Percentiles rank a stretch among this genome's conserved stretches.
phyloP scores from a whole-genome alignment of 805 yeast genomes.

The Lipomyces starkeyi region DNA sequence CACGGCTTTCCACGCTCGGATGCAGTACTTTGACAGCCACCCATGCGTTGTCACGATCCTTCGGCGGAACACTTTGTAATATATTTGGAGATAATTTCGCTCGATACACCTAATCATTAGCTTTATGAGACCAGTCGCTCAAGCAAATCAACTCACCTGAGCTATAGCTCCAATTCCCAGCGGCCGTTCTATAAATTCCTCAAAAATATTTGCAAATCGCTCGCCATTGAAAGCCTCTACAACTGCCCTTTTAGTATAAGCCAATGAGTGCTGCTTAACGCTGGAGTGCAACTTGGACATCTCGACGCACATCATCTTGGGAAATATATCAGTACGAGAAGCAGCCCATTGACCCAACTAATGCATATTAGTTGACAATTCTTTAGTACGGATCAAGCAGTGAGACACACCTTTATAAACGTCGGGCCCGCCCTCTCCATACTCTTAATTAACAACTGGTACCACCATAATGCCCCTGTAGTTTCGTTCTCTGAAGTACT shows the following conservation, averaged over 20 bases:
- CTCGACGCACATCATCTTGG: slow-evolving; percentile 76
- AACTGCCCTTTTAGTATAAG: slow-evolving; percentile 63
- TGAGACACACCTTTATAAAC: slow-evolving; percentile 51
- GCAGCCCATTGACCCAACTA: slow-evolving; percentile 99
- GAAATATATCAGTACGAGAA: slow-evolving; percentile 90
- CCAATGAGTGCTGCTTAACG: slow-evolving; percentile 73
- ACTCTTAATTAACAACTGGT: slow-evolving; percentile 61
- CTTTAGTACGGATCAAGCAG: slow-evolving; percentile 11
- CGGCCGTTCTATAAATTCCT: slow-evolving; percentile 74
- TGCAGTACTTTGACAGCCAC: slow-evolving; percentile 94
- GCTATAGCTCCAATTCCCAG: slow-evolving; percentile 99
- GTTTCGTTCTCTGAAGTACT: slow-evolving; percentile 50
- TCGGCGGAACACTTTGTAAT: slow-evolving; percentile 30
- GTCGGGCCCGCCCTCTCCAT: slow-evolving; percentile 92
- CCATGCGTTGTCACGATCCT: slow-evolving; percentile 43
- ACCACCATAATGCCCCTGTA: slow-evolving; percentile 76
- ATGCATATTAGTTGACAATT: slow-evolving; percentile 49
- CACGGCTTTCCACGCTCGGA: slow-evolving; percentile 76
- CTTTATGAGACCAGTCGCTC: background rate
- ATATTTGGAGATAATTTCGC: slow-evolving; percentile 60
- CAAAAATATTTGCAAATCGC: slow-evolving; percentile 74
- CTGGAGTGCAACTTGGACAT: slow-evolving; percentile 80
- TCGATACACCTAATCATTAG: slow-evolving; percentile 61
- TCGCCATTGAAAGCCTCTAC: slow-evolving; percentile 63
- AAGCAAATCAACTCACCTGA: slow-evolving; percentile 50